phyloP scores from a whole-genome alignment of 345 rosid species.

The Schrenkiella parvula region DNA sequence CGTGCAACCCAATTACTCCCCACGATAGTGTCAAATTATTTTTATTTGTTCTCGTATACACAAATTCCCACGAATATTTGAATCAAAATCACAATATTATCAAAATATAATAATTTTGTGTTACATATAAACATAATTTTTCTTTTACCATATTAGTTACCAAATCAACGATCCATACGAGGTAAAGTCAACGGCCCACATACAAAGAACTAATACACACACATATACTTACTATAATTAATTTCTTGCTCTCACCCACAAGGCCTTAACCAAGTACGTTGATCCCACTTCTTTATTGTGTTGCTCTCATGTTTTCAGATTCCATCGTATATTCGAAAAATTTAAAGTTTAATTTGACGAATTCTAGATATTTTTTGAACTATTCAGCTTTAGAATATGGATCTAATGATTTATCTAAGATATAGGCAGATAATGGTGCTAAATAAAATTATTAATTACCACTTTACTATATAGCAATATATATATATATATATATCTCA shows the following conservation, averaged over 20 bases:
- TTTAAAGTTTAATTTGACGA: neutral
- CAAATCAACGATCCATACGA: neutral
- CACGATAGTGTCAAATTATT: neutral
- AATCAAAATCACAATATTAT: neutral
- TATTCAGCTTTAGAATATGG: neutral
- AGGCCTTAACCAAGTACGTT: neutral
- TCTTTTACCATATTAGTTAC: neutral
- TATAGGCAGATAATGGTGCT: too few relatives aligned
- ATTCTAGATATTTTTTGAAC: neutral
- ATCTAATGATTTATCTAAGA: neutral
- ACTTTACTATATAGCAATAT: too few relatives aligned
- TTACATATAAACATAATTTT: neutral
- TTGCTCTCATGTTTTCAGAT: conserved; percentile 23
- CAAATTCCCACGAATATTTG: neutral
- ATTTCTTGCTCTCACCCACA: neutral
- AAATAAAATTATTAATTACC: too few relatives aligned
- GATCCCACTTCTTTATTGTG: conserved; percentile 17
- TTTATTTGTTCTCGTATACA: neutral
- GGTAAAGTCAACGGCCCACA: conserved; percentile 3
- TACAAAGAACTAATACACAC: neutral
- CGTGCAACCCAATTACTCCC: conserved; percentile 12
- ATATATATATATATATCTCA: too few relatives aligned
- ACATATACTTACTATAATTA: neutral
- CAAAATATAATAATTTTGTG: neutral
- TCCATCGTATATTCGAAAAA: neutral